A percentile compares a stretch with the other conserved stretches of the same genome.
Evolutionary conservation across 345 rosid species (phyloP).

Genomic region (Eucalyptus regnans): DNA sequence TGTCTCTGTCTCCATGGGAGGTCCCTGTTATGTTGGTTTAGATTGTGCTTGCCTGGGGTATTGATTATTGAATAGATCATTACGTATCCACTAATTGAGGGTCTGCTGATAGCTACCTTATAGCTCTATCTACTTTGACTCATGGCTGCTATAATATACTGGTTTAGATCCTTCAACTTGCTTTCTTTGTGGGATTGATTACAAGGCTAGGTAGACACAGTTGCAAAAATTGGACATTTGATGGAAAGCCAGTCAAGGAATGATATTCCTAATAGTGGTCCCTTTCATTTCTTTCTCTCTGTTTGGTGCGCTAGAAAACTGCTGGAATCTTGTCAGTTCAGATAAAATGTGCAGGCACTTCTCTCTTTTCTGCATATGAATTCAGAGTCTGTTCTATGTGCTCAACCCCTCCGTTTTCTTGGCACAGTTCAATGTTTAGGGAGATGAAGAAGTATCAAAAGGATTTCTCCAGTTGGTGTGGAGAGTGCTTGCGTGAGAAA

Average conservation of each 20-base stretch:
- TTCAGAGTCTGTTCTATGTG: neutral
- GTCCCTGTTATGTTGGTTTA: neutral
- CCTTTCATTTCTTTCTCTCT: neutral
- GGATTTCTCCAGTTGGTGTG: constrained; percentile 85
- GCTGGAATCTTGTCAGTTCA: neutral
- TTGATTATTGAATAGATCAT: neutral
- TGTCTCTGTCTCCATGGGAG: neutral
- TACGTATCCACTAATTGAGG: neutral
- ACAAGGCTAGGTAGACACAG: neutral
- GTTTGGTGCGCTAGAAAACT: neutral
- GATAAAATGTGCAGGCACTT: neutral
- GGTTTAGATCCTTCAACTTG: neutral
- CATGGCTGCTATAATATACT: neutral
- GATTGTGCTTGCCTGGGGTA: neutral
- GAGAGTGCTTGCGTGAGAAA: constrained; percentile 74
- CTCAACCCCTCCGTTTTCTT: neutral
- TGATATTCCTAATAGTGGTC: neutral
- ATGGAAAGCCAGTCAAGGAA: neutral
- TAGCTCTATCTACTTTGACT: neutral
- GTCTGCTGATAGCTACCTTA: neutral
- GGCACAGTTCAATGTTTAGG: constrained; percentile 64
- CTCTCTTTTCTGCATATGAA: neutral
- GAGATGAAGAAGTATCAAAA: constrained; percentile 83
- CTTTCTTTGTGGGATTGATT: neutral
- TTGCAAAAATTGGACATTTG: neutral